Conservation (phyloP, 495 filamentous ascomycete genomes). For the Podospora didyma region DNA sequence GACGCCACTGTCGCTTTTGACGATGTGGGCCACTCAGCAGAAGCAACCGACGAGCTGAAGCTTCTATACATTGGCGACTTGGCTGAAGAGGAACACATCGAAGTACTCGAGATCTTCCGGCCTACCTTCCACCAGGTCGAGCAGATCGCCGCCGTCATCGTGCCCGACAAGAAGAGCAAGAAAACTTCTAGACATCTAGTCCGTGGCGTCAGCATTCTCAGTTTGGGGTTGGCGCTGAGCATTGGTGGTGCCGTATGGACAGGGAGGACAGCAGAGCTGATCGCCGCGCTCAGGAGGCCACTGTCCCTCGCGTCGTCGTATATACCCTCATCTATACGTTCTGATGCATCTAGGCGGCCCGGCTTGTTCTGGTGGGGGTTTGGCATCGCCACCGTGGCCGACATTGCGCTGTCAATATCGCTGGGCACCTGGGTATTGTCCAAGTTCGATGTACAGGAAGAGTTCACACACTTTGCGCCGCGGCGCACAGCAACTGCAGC, state of each 20-base stretch:
- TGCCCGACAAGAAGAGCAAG: conserved; percentile 25
- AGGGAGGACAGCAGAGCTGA: too few relatives aligned
- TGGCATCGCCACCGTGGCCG: conserved; percentile 14
- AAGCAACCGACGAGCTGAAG: conserved; percentile 36
- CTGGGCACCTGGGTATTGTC: conserved; percentile 9
- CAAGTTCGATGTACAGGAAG: conserved; percentile 16
- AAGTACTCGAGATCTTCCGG: conserved; percentile 12
- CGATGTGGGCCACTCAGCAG: conserved; percentile 56
- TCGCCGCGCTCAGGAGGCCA: too few relatives aligned
- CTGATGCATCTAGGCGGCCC: neutral
- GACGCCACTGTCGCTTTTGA: conserved; percentile 57
- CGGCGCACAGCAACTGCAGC: neutral
- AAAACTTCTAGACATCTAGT: conserved; percentile 24
- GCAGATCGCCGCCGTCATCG: conserved; percentile 17
- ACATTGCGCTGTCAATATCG: conserved; percentile 2
- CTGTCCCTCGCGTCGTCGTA: too few relatives aligned
- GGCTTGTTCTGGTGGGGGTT: conserved; percentile 10
- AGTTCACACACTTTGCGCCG: conserved; percentile 13
- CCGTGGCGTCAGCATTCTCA: conserved; percentile 4
- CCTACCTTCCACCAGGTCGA: conserved; percentile 5
- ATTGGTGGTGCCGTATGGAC: too few relatives aligned
- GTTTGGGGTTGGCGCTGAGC: too few relatives aligned
- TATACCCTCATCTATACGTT: too few relatives aligned
- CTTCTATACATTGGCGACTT: conserved; percentile 22
- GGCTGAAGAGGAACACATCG: conserved; percentile 13